Evolutionary conservation across 2,329 filamentous ascomycete species (phyloP).

Genomic region (Apiospora malaysiana): DNA sequence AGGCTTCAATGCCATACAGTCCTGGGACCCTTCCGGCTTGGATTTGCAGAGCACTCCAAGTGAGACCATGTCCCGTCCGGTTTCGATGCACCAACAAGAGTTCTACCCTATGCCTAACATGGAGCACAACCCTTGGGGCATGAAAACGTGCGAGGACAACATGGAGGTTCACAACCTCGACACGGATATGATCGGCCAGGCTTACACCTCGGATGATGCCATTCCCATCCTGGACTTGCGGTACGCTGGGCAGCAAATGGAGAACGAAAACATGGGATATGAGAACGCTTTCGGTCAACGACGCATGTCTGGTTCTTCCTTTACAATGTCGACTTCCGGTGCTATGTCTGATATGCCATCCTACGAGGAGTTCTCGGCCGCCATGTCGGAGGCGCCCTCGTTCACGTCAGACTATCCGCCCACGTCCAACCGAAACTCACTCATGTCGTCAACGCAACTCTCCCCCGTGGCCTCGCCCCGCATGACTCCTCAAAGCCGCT

Average conservation of each 20-base stretch:
- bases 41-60: slow-evolving; percentile 57
- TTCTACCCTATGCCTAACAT: slow-evolving; percentile 58
- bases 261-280: slow-evolving; percentile 56
- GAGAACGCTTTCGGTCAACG: slow-evolving; percentile 62
- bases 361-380: slow-evolving; percentile 73
- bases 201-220: slow-evolving; percentile 66
- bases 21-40: slow-evolving; percentile 61
- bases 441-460: slow-evolving; percentile 73
- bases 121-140: slow-evolving; percentile 56
- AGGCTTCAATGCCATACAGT: slow-evolving; percentile 56
- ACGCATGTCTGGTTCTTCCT: slow-evolving; percentile 75
- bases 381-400: slow-evolving; percentile 70
- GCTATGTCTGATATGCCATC: slow-evolving; percentile 71
- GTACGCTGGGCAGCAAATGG: slow-evolving; percentile 53
- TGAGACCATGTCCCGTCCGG: slow-evolving; percentile 59
- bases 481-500: slow-evolving; percentile 65
- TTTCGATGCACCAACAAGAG: slow-evolving; percentile 61
- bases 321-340: slow-evolving; percentile 72
- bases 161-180: slow-evolving; percentile 62
- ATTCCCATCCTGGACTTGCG: slow-evolving; percentile 67
- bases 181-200: slow-evolving; percentile 66
- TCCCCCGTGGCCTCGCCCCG: slow-evolving; percentile 76
- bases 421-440: slow-evolving; percentile 70
- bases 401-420: slow-evolving; percentile 72
- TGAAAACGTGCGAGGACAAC: slow-evolving; percentile 63